Base-by-base conservation (phyloP, 805 yeast species). In the Sungouiella thailandica region DNA sequence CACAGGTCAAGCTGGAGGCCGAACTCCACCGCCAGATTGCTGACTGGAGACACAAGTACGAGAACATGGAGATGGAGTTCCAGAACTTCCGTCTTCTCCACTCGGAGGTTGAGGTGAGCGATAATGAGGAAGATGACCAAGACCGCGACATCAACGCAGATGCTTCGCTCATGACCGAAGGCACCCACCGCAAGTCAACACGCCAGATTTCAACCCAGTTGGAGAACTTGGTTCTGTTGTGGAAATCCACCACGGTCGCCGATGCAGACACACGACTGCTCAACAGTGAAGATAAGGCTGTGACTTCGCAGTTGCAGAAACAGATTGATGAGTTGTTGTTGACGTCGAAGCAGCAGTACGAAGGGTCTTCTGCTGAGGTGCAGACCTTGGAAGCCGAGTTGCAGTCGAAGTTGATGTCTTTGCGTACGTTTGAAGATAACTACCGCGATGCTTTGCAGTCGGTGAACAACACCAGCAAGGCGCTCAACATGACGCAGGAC, bases 401-500 rank as follows among this genome's bases (percentile, higher is more conserved):
- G 41, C 50, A 45, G 14, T 48, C 47, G n/a, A 67, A 54, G 35
- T 35, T 54, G 32, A 33, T 41, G 5, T 46, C 56, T 17, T 49
- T 68, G 36, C 58, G 54, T 36, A 39, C 62, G 19, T 58, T 72
- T 32, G 90, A 86, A 56, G 72, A 64, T 5, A 80, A 82, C 50
- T 86, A 84, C 60, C 74, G 74, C 42, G 78, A 80, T 47, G 83
- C 93, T 1, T 58, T 84, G 35, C 78, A 76, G 41, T 77, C 86
- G 16, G 80, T 85, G 20, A 76, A 76, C 46, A 85, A 80, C 53
- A 79, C 90, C 10, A 80, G 82, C 36, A 75, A 72, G 41, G 95
- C 96, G 0, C 68, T 88, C 35, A 76, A 76, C 29, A 51, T 80
- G 43, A 80, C 90, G 7, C 87, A 87, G 48, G 75, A 71, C 29